Evolutionary conservation across 148 eudicot species (phyloP).

Genomic region (Fagopyrum tataricum): DNA sequence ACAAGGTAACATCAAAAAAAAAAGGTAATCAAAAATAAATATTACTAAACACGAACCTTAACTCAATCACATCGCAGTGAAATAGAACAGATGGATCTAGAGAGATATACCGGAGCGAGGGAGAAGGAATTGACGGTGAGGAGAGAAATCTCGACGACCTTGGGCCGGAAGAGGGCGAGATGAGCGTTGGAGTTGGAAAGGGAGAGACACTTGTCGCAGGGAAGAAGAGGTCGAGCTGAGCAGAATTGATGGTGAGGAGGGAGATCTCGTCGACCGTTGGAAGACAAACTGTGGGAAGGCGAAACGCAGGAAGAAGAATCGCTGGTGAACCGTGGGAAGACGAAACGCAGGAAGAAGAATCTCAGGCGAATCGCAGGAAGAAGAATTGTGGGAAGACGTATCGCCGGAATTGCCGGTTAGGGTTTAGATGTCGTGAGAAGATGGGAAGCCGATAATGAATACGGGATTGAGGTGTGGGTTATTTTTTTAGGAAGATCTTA

Average conservation of each 20-base stretch:
- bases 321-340: too few species aligned
- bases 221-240: constrained; percentile 56
- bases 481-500: too few species aligned
- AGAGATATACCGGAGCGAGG: constrained; percentile 40
- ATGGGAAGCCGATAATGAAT: too few species aligned
- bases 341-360: too few species aligned
- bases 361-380: too few species aligned
- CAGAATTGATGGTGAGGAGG: constrained; percentile 29
- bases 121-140: constrained; percentile 52
- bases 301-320: too few species aligned
- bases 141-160: constrained; percentile 72
- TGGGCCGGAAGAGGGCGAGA: constrained; percentile 58
- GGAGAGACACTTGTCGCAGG: constrained; percentile 52
- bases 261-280: constrained; percentile 28
- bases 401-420: too few species aligned
- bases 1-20: background rate
- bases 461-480: too few species aligned
- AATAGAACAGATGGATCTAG: background rate
- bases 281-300: constrained; percentile 54
- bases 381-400: too few species aligned
- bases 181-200: constrained; percentile 43
- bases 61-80: background rate
- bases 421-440: too few species aligned
- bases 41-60: background rate
- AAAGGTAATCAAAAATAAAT: background rate